Evolutionary conservation across 768 basidiomycete species (phyloP).

Genomic region (Suillus lakei): DNA sequence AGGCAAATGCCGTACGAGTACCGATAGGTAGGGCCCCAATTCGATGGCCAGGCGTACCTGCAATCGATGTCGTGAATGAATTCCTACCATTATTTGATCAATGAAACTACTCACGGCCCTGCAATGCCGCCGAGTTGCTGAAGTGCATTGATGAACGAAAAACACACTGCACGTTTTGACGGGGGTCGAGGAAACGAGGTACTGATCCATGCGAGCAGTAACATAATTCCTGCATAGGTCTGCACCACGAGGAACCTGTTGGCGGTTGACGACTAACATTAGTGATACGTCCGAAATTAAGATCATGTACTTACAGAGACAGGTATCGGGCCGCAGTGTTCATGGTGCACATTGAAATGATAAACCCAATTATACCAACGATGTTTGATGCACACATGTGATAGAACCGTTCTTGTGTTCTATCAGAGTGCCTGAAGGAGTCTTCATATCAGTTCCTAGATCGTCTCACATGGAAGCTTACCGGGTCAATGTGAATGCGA

Average conservation of each 20-base stretch:
- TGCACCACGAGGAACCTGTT: constrained; percentile 76
- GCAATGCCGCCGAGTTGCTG: constrained; percentile 84
- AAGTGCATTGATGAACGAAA: constrained; percentile 81
- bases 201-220: constrained; percentile 57
- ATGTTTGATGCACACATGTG: constrained; percentile 61
- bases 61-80: background rate
- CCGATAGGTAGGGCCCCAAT: constrained; percentile 73
- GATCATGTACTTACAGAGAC: constrained; percentile 49
- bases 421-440: constrained; percentile 65
- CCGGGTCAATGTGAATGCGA: constrained; percentile 58
- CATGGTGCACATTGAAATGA: constrained; percentile 68
- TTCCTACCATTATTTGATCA: background rate
- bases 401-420: constrained; percentile 68
- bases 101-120: constrained; percentile 64
- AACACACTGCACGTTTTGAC: constrained; percentile 86
- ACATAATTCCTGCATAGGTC: constrained; percentile 72
- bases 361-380: constrained; percentile 71
- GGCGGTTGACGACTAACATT: background rate
- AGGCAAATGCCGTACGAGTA: constrained; percentile 78
- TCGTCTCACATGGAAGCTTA: constrained; percentile 23
- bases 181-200: constrained; percentile 75
- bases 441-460: background rate
- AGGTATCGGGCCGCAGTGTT: constrained; percentile 68
- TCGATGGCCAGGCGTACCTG: constrained; percentile 67
- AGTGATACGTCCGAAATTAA: constrained; percentile 14